Evolutionary conservation across 139 green algal species (phyloP).

Genomic region (Coelastrella sp.): DNA sequence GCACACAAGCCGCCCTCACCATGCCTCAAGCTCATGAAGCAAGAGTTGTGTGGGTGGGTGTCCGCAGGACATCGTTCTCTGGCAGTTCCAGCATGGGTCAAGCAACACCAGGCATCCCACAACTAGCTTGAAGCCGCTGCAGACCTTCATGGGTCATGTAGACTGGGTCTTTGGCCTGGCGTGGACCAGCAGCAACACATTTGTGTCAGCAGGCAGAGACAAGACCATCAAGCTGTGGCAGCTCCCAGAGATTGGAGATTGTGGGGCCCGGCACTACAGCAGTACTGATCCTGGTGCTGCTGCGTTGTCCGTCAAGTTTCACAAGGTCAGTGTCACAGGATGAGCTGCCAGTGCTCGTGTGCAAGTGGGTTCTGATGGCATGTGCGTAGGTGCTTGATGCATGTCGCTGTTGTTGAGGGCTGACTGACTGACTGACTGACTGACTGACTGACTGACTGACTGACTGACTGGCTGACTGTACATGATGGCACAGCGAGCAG

Average conservation of each 20-base stretch:
- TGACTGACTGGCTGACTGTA: no score
- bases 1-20: no score
- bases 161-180: slow-evolving; percentile 84
- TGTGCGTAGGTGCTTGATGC: no score
- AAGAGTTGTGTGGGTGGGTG: no score
- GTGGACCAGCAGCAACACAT: slow-evolving; percentile 72
- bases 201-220: slow-evolving; percentile 65
- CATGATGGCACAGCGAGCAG: not conserved
- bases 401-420: no score
- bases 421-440: no score
- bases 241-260: not conserved
- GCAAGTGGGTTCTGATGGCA: not conserved
- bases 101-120: not conserved
- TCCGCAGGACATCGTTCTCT: not conserved
- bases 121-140: not conserved
- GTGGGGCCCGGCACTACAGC: not conserved
- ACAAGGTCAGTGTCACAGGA: not conserved
- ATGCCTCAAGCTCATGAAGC: no score
- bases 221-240: slow-evolving; percentile 28
- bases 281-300: not conserved
- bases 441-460: no score
- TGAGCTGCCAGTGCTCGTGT: not conserved
- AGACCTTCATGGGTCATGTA: slow-evolving; percentile 64
- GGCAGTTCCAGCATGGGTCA: slow-evolving; percentile 41
- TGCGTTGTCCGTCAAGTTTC: not conserved